Evolutionary conservation across 345 rosid species (phyloP), one percentile per base, ranked within the genome.

Genomic region (Pelargonium nanum): DNA sequence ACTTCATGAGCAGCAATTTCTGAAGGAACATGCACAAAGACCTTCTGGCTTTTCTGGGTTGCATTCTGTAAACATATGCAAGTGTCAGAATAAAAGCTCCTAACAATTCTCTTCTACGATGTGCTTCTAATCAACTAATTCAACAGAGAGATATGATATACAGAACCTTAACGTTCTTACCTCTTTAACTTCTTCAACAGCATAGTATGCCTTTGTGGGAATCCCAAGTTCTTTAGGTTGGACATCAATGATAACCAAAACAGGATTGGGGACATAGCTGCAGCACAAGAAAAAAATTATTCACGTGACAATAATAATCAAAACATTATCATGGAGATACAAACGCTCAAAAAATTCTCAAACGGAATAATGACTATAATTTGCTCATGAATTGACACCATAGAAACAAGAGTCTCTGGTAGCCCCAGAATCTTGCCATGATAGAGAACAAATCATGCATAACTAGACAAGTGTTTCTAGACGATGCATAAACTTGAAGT

Each of bases 1-100:
- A 88, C 96, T 63, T 91, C 91, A 67, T 88, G 94, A 62, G 97
- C 88, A 53, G 86, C 86, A 69, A 88, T 88, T 75, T 90, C 93
- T 19, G 87, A 85, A 12, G 77, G 76, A 23, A 87, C 86, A 22
- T 90, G 91, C 60, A 87, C 88, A 4, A 90, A 87, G 21, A 84
- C 85, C 67, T 85, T 84, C 71, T 87, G 93, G 73, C 93, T 87
- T 62, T 90, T 90, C 68, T 87, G 93, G 6, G 97, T 87, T 32
- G 91, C 93, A 79, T 87, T 85, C 86, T 86, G 82, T 44, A 70
- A 66, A 23, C 28, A 66, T 5, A 51, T 26, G 16, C n/a, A 56
- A 71, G 9, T 15, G 15, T 21, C 26, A 63, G 22, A 40, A 40
- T 40, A 19, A 26, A 28, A 60, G 55, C 48, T 64, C 20, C 40